These are phyloP conservation scores for Durusdinium trenchii DNA, from an alignment of 73 alveolate genomes.

Conservation along the genomic window DNA sequence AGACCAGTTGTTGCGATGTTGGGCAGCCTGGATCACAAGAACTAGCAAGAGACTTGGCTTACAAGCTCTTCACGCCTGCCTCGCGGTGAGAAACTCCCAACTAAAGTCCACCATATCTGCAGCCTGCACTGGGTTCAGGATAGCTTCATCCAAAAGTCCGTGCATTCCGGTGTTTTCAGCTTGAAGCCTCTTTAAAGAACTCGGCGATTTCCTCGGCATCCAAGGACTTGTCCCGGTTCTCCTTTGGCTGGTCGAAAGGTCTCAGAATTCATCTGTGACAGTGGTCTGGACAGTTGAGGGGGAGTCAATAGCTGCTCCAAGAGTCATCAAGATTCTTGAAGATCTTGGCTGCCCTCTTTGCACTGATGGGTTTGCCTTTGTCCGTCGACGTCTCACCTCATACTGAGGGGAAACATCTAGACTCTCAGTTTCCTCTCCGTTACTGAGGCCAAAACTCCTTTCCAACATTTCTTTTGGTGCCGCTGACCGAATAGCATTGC, in stretches of 20 bases:
- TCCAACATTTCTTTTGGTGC: not conserved
- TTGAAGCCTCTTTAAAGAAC: constrained; percentile 10
- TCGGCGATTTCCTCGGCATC: constrained; percentile 4
- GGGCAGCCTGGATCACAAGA: constrained; percentile 5
- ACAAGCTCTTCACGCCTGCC: not conserved
- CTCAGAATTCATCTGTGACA: not conserved
- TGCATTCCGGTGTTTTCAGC: no score
- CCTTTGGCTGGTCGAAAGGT: not conserved
- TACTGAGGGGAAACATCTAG: not conserved
- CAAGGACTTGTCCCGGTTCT: not conserved
- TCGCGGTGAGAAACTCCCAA: not conserved
- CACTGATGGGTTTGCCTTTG: constrained; percentile 6
- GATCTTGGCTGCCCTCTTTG: not conserved
- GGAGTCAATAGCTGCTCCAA: not conserved
- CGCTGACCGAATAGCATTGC: constrained; percentile 47
- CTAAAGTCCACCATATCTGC: constrained; percentile 35
- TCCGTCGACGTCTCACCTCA: not conserved
- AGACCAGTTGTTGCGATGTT: not conserved
- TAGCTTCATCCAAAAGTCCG: not conserved
- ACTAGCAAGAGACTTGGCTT: not conserved
- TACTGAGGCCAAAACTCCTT: not conserved
- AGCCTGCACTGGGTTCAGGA: not conserved
- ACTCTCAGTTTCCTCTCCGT: not conserved
- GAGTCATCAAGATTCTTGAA: constrained; percentile 38
- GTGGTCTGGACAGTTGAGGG: not conserved